A percentile compares a stretch with the other conserved stretches of the same genome.
Conservation (phyloP, 2,329 filamentous ascomycete species). For the Stagonosporopsis cucurbitacearum region DNA sequence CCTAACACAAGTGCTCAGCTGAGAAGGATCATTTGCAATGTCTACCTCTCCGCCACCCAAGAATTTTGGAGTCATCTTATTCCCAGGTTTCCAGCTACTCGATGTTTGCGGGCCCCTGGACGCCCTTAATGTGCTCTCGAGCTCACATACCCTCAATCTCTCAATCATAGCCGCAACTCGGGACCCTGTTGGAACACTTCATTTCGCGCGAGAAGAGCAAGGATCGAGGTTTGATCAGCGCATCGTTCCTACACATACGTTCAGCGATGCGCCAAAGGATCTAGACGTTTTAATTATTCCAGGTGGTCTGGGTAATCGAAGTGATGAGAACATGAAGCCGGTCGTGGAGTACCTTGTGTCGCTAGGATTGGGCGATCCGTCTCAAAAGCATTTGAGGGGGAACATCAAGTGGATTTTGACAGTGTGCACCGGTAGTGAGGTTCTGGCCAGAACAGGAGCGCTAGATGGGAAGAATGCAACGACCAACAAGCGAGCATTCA, state of each 20-base stretch:
- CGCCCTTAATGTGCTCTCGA: conserved; percentile 51
- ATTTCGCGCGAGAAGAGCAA: conserved; percentile 14
- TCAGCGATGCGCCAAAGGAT: conserved; percentile 55
- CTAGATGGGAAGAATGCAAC: conserved; percentile 68
- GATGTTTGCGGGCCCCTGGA: conserved; percentile 56
- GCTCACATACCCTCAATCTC: conserved; percentile 35
- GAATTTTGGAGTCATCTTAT: conserved; percentile 44
- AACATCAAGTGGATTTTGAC: conserved; percentile 65
- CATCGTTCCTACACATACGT: conserved; percentile 62
- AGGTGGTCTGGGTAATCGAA: conserved; percentile 62
- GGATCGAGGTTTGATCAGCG: conserved; percentile 44
- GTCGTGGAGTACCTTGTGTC: conserved; percentile 44
- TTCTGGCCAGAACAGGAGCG: conserved; percentile 65
- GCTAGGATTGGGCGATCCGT: conserved; percentile 55
- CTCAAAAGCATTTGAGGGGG: conserved; percentile 38
- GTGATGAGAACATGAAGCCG: conserved; percentile 37
- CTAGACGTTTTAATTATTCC: conserved; percentile 72
- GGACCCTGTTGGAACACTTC: conserved; percentile 43
- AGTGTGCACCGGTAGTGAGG: conserved; percentile 69
- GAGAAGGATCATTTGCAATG: neutral
- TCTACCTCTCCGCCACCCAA: conserved; percentile 25
- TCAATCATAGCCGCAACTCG: conserved; percentile 44
- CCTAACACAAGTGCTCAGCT: neutral
- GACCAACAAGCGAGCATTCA: conserved; percentile 69
- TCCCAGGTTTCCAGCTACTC: conserved; percentile 49